Percentiles rank a stretch among this genome's conserved stretches.
Evolutionary conservation across 345 rosid species (phyloP).

Genomic region (Clausena lansium): DNA sequence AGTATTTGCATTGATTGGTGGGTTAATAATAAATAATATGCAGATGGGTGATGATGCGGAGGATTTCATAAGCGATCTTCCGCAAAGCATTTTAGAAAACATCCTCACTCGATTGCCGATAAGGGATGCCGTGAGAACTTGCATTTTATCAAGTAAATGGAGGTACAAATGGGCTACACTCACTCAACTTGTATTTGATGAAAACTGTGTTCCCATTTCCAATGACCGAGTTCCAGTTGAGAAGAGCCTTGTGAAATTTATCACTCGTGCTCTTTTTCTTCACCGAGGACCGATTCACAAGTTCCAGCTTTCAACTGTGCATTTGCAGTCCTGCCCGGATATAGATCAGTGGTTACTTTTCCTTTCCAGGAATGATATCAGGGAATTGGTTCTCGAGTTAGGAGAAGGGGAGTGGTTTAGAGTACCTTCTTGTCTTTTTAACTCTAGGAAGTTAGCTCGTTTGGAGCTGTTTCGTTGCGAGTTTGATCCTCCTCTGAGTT

Average conservation of each 20-base stretch:
- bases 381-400: conserved; percentile 68
- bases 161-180: conserved; percentile 75
- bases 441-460: conserved; percentile 52
- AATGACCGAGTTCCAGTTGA: conserved; percentile 36
- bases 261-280: conserved; percentile 67
- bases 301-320: conserved; percentile 68
- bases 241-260: conserved; percentile 54
- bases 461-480: conserved; percentile 82
- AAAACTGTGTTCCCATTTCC: conserved; percentile 38
- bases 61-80: conserved; percentile 72
- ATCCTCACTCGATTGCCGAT: conserved; percentile 66
- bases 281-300: conserved; percentile 89
- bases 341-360: conserved; percentile 93
- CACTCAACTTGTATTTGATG: conserved; percentile 73
- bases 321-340: conserved; percentile 63
- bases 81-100: conserved; percentile 76
- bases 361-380: conserved; percentile 72
- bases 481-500: conserved; percentile 62
- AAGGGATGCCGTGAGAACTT: conserved; percentile 74
- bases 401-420: conserved; percentile 88
- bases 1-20: conserved; percentile 5
- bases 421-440: conserved; percentile 74
- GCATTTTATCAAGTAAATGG: conserved; percentile 78
- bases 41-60: conserved; percentile 46
- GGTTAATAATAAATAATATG: neutral